Conservation (phyloP, 1,284 basidiomycete genomes). For the Singerocomus inundabilis region DNA sequence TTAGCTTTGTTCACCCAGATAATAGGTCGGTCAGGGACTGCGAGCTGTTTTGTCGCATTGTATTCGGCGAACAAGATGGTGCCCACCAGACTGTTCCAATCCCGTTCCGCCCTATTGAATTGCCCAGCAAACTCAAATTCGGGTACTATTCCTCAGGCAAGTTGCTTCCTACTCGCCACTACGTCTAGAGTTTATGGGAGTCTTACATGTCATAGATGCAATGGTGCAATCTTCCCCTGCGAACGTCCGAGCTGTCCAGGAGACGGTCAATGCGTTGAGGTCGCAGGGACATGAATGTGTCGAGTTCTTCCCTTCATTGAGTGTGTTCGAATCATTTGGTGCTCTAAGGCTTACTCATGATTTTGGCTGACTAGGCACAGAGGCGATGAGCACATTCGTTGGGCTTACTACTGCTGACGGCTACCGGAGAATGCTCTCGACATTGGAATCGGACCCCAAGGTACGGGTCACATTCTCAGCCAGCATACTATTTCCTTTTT, state of each 20-base stretch:
- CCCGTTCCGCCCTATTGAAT: constrained; percentile 54
- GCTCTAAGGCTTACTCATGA: neutral
- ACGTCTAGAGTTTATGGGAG: neutral
- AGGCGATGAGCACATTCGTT: constrained; percentile 63
- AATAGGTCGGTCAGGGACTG: constrained; percentile 65
- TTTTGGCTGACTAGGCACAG: constrained; percentile 37
- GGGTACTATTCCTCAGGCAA: constrained; percentile 69
- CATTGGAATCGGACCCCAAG: constrained; percentile 69
- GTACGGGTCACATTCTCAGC: constrained; percentile 34
- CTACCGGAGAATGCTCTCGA: constrained; percentile 66
- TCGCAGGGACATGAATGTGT: constrained; percentile 77
- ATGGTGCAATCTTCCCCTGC: constrained; percentile 77
- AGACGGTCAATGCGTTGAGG: constrained; percentile 67
- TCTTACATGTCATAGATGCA: constrained; percentile 44
- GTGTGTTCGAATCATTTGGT: constrained; percentile 34
- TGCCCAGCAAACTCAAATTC: constrained; percentile 61
- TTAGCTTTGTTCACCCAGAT: constrained; percentile 7
- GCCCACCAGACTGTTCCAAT: constrained; percentile 49
- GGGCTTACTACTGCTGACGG: constrained; percentile 75
- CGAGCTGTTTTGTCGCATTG: constrained; percentile 51
- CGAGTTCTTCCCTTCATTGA: constrained; percentile 54
- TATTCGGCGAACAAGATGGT: constrained; percentile 53
- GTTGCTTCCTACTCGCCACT: constrained; percentile 11
- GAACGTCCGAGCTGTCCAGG: constrained; percentile 74
- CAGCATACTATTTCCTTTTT: neutral